A percentile compares a stretch with the other conserved stretches of the same genome.
Conservation (phyloP, 2,329 filamentous ascomycete species). For the Fusarium sp. region DNA sequence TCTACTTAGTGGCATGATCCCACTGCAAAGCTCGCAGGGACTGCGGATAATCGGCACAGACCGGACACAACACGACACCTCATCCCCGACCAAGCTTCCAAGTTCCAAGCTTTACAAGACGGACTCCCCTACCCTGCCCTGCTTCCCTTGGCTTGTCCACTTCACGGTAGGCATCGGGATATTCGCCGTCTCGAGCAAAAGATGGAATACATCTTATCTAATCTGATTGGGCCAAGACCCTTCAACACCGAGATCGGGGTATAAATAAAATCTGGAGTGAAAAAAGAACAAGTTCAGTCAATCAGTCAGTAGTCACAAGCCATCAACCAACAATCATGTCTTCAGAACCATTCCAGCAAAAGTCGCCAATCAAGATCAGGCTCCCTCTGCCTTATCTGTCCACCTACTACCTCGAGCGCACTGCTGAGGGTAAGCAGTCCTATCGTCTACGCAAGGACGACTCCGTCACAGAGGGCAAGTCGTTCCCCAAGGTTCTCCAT, state of each 20-base stretch:
- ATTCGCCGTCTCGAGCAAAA: neutral
- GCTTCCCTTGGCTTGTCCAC: neutral
- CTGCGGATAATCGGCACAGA: constrained; percentile 27
- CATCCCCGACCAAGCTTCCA: neutral
- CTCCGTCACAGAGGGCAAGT: constrained; percentile 23
- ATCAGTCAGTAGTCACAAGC: constrained; percentile 3
- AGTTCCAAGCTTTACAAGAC: constrained; percentile 20
- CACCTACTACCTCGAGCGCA: constrained; percentile 37
- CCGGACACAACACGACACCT: neutral
- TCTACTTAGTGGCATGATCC: constrained; percentile 4
- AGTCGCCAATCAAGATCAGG: constrained; percentile 56
- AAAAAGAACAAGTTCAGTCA: constrained; percentile 1
- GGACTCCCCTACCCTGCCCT: constrained; percentile 16
- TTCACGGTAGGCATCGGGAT: constrained; percentile 15
- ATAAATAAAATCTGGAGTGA: constrained; percentile 38
- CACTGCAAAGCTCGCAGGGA: constrained; percentile 1
- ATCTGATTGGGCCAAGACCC: constrained; percentile 24
- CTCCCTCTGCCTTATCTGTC: constrained; percentile 35
- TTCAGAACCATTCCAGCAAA: constrained; percentile 34
- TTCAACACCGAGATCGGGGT: constrained; percentile 24
- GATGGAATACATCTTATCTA: constrained; percentile 15
- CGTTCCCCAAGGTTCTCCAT: constrained; percentile 34
- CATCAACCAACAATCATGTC: constrained; percentile 24
- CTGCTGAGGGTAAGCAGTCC: constrained; percentile 21
- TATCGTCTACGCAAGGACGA: constrained; percentile 35